phyloP scores from a whole-genome alignment of 2,329 filamentous ascomycete species.

The Neocatenulostroma microsporum region DNA sequence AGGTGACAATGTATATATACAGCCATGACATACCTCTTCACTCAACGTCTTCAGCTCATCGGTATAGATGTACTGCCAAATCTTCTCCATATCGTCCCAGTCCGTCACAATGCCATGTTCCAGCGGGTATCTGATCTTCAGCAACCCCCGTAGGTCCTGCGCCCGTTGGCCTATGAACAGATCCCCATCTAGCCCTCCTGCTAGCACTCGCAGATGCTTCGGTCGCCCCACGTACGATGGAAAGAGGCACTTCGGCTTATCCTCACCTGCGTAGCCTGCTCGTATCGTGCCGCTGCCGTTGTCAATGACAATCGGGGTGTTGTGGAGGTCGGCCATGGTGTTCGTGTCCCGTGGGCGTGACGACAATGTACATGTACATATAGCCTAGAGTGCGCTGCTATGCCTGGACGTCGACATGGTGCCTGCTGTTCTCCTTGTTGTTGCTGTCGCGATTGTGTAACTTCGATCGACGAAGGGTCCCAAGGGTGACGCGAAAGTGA shows the following conservation, averaged over 20 bases:
- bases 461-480: too few species aligned
- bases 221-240: conserved; percentile 94
- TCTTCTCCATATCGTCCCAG: conserved; percentile 99
- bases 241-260: conserved; percentile 93
- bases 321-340: conserved; percentile 70
- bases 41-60: conserved; percentile 94
- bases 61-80: conserved; percentile 96
- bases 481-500: too few species aligned
- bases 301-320: conserved; percentile 96
- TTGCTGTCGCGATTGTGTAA: too few species aligned
- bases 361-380: conserved; percentile 3
- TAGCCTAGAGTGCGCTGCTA: conserved; percentile 9
- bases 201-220: conserved; percentile 89
- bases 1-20: too few species aligned
- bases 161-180: conserved; percentile 93
- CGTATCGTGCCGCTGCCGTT: conserved; percentile 97
- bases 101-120: conserved; percentile 98
- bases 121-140: conserved; percentile 92
- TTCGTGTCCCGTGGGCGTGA: conserved; percentile 1
- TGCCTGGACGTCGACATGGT: too few species aligned
- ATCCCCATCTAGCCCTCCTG: conserved; percentile 93
- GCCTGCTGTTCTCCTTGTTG: too few species aligned
- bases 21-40: conserved; percentile 63
- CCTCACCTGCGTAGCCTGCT: conserved; percentile 92
- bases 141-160: conserved; percentile 78